Evolutionary conservation across 2,329 filamentous ascomycete species (phyloP).

Genomic region (Cadophora malorum): DNA sequence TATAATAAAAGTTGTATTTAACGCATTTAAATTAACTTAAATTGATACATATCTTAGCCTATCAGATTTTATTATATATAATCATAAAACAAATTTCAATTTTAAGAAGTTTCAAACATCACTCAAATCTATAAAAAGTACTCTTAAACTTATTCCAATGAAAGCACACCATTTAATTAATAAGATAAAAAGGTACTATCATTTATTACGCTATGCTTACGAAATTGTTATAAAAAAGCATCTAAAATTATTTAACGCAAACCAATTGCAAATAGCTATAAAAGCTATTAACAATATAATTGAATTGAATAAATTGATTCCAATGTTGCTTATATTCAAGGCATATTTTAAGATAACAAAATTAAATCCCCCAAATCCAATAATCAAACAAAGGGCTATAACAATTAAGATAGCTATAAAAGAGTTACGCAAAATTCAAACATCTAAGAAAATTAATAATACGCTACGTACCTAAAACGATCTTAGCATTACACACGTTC

Average conservation of each 20-base stretch:
- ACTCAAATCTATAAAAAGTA: neutral
- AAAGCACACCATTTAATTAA: neutral
- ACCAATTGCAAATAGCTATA: neutral
- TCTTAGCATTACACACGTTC: no score
- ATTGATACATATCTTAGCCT: neutral
- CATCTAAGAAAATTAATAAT: no score
- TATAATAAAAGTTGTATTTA: neutral
- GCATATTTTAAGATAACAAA: no score
- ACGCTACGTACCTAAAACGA: no score
- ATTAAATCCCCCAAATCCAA: no score
- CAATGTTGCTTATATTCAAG: no score
- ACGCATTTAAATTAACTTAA: neutral
- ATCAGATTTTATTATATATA: neutral
- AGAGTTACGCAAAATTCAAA: no score
- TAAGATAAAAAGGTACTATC: neutral
- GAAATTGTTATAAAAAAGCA: neutral
- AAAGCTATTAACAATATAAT: slow-evolving; percentile 1
- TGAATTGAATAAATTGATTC: neutral
- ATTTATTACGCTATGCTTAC: neutral
- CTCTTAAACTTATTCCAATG: neutral
- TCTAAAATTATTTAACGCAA: neutral
- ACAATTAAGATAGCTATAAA: no score
- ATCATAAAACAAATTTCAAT: neutral
- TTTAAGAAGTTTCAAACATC: neutral
- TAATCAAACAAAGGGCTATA: no score